A percentile compares a stretch with the other conserved stretches of the same genome.
These are phyloP conservation scores for Thymus quinquecostatus DNA, from an alignment of 257 asterid genomes.

Conservation along the genomic window DNA sequence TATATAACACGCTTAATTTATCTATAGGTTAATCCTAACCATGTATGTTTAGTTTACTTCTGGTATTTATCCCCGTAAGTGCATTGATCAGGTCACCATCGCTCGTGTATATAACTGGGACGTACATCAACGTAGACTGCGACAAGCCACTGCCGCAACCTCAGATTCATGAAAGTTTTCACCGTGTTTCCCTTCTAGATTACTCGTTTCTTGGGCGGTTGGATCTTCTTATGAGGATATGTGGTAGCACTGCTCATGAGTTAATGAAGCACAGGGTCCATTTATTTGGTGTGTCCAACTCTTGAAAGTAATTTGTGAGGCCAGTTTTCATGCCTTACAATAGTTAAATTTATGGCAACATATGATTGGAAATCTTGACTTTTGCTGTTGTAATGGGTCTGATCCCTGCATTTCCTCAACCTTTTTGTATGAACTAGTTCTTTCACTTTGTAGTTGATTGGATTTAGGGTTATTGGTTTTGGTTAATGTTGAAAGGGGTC, in stretches of 20 bases:
- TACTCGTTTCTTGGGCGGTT: slow-evolving; percentile 5
- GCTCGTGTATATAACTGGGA: slow-evolving; percentile 97
- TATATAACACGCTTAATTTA: neutral
- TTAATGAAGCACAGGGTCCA: slow-evolving; percentile 21
- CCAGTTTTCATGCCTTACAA: slow-evolving; percentile 28
- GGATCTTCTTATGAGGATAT: neutral
- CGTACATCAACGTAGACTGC: slow-evolving; percentile 77
- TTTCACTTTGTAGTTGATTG: slow-evolving; percentile 11
- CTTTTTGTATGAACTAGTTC: slow-evolving; percentile 22
- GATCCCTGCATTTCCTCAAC: slow-evolving; percentile 13
- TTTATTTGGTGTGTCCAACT: slow-evolving; percentile 11
- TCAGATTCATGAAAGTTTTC: slow-evolving; percentile 45
- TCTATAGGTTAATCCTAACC: neutral
- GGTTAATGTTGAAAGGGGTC: slow-evolving; percentile 24
- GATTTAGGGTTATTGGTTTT: slow-evolving; percentile 13
- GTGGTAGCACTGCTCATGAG: neutral
- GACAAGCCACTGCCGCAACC: slow-evolving; percentile 52
- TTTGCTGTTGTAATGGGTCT: slow-evolving; percentile 33
- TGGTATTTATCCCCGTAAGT: slow-evolving; percentile 17
- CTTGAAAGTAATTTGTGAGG: slow-evolving; percentile 13
- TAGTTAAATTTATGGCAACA: slow-evolving; percentile 9
- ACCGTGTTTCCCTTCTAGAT: slow-evolving; percentile 16
- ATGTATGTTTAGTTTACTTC: neutral
- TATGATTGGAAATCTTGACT: slow-evolving; percentile 22
- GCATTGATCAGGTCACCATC: slow-evolving; percentile 68